Conservation (phyloP, 2,329 filamentous ascomycete genomes). For the Cercospora berteroae region DNA sequence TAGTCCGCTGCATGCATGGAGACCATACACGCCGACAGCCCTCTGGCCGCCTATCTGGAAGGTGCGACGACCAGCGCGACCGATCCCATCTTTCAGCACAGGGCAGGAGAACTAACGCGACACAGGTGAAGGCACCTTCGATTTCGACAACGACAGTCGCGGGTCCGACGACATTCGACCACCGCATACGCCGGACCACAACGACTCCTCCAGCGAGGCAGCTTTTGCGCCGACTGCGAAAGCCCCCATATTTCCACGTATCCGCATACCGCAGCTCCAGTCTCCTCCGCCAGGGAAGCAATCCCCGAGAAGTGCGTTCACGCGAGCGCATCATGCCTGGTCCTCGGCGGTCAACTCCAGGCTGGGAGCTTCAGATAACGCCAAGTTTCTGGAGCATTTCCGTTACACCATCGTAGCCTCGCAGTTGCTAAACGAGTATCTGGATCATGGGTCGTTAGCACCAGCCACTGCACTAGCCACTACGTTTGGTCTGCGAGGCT, state of each 20-base stretch:
- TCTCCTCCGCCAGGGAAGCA: slow-evolving; percentile 10
- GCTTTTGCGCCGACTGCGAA: slow-evolving; percentile 39
- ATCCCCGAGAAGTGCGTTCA: slow-evolving; percentile 31
- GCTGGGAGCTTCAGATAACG: slow-evolving; percentile 74
- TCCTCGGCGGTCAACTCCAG: slow-evolving; percentile 65
- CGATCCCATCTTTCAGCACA: not conserved
- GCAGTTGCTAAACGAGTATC: slow-evolving; percentile 73
- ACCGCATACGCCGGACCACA: slow-evolving; percentile 5
- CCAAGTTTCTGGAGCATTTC: slow-evolving; percentile 86
- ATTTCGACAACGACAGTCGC: slow-evolving; percentile 22
- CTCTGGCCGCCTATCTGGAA: slow-evolving; percentile 84
- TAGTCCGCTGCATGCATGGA: slow-evolving; percentile 66
- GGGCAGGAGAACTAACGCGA: not conserved
- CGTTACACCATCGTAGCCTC: slow-evolving; percentile 91
- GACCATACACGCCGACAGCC: slow-evolving; percentile 80
- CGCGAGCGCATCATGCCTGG: slow-evolving; percentile 48
- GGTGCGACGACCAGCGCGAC: slow-evolving; percentile 54
- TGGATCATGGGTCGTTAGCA: slow-evolving; percentile 43
- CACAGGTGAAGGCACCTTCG: slow-evolving; percentile 35
- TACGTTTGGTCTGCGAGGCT: slow-evolving; percentile 25
- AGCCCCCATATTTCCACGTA: slow-evolving; percentile 17
- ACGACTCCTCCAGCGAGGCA: slow-evolving; percentile 10
- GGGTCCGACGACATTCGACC: slow-evolving; percentile 7
- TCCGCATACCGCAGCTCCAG: slow-evolving; percentile 22
- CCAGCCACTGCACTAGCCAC: slow-evolving; percentile 23